Conservation (phyloP, 1,284 basidiomycete genomes). For the Melanopsichium pennsylvanicum region DNA sequence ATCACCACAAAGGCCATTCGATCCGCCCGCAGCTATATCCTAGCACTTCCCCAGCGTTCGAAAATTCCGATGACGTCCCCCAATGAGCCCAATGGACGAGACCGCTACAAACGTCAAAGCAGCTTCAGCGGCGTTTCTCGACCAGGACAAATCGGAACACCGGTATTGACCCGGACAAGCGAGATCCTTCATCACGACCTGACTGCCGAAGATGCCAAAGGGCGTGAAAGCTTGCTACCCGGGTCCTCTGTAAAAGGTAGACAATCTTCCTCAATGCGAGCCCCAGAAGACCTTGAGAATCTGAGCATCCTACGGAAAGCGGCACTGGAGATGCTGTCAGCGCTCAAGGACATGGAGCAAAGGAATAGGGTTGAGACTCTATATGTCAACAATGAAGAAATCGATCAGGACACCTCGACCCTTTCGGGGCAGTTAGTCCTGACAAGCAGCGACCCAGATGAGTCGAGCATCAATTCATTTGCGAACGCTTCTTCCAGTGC, state of each 20-base stretch:
- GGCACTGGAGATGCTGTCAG: constrained; percentile 78
- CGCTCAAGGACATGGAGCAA: constrained; percentile 71
- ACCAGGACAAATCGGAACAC: constrained; percentile 9
- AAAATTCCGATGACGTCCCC: constrained; percentile 7
- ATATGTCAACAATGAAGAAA: background rate
- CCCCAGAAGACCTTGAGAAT: constrained; percentile 68
- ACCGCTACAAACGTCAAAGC: constrained; percentile 43
- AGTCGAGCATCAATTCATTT: background rate
- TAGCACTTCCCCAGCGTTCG: constrained; percentile 37
- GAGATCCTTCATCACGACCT: constrained; percentile 14
- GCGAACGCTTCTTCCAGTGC: constrained; percentile 41
- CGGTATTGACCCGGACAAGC: constrained; percentile 11
- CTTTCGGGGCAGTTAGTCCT: background rate
- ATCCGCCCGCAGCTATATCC: constrained; percentile 47
- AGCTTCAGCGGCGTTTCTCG: constrained; percentile 40
- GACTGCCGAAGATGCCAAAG: background rate
- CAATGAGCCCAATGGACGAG: constrained; percentile 25
- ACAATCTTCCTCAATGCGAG: background rate
- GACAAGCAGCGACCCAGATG: constrained; percentile 7
- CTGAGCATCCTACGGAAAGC: constrained; percentile 74
- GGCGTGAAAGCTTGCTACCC: background rate
- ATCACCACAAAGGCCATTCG: constrained; percentile 46
- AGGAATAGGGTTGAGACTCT: constrained; percentile 40
- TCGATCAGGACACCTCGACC: background rate
- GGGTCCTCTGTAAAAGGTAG: background rate